Conservation (phyloP, 2,329 filamentous ascomycete species). For the Tolypocladium endophyticum region DNA sequence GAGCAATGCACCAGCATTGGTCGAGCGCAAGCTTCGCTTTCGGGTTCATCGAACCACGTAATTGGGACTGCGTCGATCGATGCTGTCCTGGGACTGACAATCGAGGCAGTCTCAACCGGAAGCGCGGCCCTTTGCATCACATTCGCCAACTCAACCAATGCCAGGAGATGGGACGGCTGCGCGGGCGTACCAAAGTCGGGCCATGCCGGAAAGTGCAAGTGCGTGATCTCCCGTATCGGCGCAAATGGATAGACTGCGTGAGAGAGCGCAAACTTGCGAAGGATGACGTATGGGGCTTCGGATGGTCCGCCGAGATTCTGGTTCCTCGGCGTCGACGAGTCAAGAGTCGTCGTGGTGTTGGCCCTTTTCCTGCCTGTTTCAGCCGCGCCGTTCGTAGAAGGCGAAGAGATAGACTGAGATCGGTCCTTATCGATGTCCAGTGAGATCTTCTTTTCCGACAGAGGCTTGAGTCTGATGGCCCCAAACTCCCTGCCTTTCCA, state of each 20-base stretch:
- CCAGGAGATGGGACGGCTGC: conserved; percentile 75
- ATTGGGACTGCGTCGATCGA: conserved; percentile 21
- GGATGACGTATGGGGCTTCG: conserved; percentile 65
- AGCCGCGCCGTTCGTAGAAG: conserved; percentile 12
- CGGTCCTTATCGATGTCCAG: conserved; percentile 55
- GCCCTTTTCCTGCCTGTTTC: conserved; percentile 40
- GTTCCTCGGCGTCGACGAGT: conserved; percentile 19
- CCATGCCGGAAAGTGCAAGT: conserved; percentile 93
- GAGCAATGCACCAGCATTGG: conserved; percentile 92
- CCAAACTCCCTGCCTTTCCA: conserved; percentile 79
- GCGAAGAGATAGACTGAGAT: conserved; percentile 21
- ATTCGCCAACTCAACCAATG: conserved; percentile 81
- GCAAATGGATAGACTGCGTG: conserved; percentile 70
- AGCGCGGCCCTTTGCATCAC: conserved; percentile 52
- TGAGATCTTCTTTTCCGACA: conserved; percentile 76
- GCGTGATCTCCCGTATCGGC: conserved; percentile 84
- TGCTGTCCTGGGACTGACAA: conserved; percentile 18
- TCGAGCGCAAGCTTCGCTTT: conserved; percentile 38
- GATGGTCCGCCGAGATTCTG: conserved; percentile 18
- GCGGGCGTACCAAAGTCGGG: conserved; percentile 93
- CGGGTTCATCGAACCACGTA: conserved; percentile 49
- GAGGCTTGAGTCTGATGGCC: conserved; percentile 57
- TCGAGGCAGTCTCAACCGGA: conserved; percentile 32
- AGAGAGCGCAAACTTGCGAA: conserved; percentile 78
- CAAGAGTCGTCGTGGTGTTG: conserved; percentile 39